Evolutionary conservation across 495 filamentous ascomycete species (phyloP).

Genomic region (Tuber aestivum): DNA sequence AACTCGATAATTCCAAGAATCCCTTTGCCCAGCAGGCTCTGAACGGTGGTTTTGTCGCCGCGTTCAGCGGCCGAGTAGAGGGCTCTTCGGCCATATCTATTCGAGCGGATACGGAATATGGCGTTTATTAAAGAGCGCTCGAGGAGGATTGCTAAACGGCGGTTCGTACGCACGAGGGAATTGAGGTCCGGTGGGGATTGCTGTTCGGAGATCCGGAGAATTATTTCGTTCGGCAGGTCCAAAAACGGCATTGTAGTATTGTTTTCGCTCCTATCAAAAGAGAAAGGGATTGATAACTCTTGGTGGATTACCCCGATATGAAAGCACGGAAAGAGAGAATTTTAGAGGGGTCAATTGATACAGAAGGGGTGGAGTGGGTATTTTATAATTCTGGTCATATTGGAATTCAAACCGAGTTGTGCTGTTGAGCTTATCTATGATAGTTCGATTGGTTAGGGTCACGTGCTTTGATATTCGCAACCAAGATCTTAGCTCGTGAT

Average conservation of each 20-base stretch:
- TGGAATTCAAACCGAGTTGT: background rate
- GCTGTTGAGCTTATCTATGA: background rate
- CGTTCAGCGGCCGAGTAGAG: conserved; percentile 25
- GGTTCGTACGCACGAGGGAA: conserved; percentile 24
- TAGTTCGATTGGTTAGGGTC: background rate
- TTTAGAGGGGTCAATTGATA: background rate
- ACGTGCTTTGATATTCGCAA: background rate
- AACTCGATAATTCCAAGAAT: conserved; percentile 10
- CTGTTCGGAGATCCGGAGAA: conserved; percentile 20
- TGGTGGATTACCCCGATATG: background rate
- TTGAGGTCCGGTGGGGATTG: conserved; percentile 21
- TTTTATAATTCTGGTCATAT: background rate
- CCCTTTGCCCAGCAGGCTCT: conserved; percentile 16
- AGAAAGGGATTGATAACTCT: background rate
- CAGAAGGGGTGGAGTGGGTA: background rate
- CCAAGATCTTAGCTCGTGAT: background rate
- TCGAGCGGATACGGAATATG: conserved; percentile 15
- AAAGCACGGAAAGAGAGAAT: background rate
- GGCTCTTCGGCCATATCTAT: conserved; percentile 16
- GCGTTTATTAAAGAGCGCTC: conserved; percentile 5
- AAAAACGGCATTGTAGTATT: conserved; percentile 20
- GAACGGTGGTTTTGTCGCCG: conserved; percentile 13
- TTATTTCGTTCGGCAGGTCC: conserved; percentile 25
- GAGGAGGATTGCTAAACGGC: conserved; percentile 26
- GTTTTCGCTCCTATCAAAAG: background rate